Conservation (phyloP, 371 early-diverging fungal genomes). For the Mucor saturninus region DNA sequence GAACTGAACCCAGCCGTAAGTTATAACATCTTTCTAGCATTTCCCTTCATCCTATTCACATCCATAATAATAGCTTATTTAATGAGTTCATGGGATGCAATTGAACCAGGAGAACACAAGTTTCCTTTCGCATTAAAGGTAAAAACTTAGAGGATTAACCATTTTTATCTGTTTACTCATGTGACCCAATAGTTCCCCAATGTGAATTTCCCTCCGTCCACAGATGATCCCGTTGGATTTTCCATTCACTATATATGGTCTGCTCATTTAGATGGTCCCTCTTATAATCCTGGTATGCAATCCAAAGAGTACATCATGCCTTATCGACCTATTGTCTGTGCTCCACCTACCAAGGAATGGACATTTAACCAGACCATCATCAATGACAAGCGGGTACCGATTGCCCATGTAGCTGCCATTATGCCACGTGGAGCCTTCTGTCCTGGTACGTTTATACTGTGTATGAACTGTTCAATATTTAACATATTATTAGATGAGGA, state of each 20-base stretch:
- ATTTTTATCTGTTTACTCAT: neutral
- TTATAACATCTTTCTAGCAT: too few species aligned
- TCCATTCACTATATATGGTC: slow-evolving; percentile 52
- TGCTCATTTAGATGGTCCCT: slow-evolving; percentile 53
- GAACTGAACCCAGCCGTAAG: slow-evolving; percentile 38
- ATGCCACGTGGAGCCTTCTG: slow-evolving; percentile 42
- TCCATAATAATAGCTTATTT: slow-evolving; percentile 24
- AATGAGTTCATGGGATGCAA: slow-evolving; percentile 48
- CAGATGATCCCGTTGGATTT: slow-evolving; percentile 39
- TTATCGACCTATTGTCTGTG: slow-evolving; percentile 33
- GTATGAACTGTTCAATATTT: neutral
- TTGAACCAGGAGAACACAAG: slow-evolving; percentile 47
- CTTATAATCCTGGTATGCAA: slow-evolving; percentile 31
- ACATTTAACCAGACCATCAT: slow-evolving; percentile 25
- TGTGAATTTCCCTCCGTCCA: slow-evolving; percentile 48
- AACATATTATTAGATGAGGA: slow-evolving; percentile 28
- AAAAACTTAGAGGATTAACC: neutral
- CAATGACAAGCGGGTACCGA: slow-evolving; percentile 28
- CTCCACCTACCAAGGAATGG: slow-evolving; percentile 36
- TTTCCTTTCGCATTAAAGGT: slow-evolving; percentile 63
- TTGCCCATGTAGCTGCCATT: slow-evolving; percentile 32
- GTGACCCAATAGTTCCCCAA: slow-evolving; percentile 38
- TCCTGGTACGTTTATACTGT: slow-evolving; percentile 34
- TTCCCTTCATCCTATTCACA: too few species aligned
- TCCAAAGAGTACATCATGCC: slow-evolving; percentile 35